Evolutionary conservation across 805 yeast species (phyloP).

Genomic region (Candida sithepensis): DNA sequence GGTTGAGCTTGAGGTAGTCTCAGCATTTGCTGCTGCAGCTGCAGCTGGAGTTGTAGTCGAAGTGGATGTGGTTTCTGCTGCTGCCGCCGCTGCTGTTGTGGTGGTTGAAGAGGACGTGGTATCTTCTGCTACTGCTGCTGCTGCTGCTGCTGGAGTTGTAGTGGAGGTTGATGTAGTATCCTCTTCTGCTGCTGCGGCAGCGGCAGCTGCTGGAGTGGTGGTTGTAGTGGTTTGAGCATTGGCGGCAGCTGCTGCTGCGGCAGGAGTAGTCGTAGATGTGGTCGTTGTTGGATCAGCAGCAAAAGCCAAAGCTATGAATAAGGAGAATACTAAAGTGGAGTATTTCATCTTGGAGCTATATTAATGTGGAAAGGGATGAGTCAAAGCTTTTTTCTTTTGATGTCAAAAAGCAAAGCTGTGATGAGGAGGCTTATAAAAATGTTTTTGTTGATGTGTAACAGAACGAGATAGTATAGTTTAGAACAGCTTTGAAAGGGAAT

Average conservation of each 20-base stretch:
- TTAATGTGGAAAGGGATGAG: too few species aligned
- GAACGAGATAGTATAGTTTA: too few species aligned
- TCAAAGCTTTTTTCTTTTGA: too few species aligned
- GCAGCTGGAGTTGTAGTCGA: slow-evolving; percentile 9
- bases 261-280: slow-evolving; percentile 7
- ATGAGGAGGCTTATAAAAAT: too few species aligned
- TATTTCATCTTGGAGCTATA: slow-evolving; percentile 11
- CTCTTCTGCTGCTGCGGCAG: slow-evolving; percentile 10
- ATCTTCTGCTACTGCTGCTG: slow-evolving; percentile 7
- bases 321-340: slow-evolving; percentile 5
- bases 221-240: slow-evolving; percentile 5
- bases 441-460: too few species aligned
- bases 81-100: slow-evolving; percentile 5
- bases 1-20: slow-evolving; percentile 2
- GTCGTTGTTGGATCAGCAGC: slow-evolving; percentile 17
- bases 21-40: slow-evolving; percentile 8
- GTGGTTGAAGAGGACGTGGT: slow-evolving; percentile 10
- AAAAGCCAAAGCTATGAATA: slow-evolving; percentile 4
- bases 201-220: slow-evolving; percentile 1
- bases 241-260: slow-evolving; percentile 3
- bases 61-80: background rate
- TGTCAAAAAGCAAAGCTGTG: background rate
- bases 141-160: slow-evolving; percentile 13
- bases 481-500: too few species aligned
- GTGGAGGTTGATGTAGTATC: slow-evolving; percentile 7